These are phyloP conservation scores for Gentiana macrophylla DNA, from an alignment of 257 asterid species.

Conservation along the genomic window DNA sequence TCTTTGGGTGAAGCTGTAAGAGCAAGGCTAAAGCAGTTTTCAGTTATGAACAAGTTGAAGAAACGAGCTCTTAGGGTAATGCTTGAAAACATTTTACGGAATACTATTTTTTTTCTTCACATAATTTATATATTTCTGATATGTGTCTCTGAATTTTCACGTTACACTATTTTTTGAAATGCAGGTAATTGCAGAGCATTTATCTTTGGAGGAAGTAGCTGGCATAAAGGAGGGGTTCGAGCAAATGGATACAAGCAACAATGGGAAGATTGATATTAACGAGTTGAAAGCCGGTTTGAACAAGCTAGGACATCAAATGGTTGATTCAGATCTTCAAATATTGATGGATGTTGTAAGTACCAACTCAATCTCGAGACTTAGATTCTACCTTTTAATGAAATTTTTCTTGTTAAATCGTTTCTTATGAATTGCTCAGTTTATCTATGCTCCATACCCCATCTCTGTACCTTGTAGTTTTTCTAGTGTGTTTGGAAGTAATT, in stretches of 20 bases:
- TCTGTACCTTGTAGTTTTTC: neutral
- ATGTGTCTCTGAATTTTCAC: neutral
- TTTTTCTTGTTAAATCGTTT: neutral
- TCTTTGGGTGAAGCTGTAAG: slow-evolving; percentile 40
- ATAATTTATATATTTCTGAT: neutral
- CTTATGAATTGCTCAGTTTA: no score
- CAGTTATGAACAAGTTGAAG: slow-evolving; percentile 46
- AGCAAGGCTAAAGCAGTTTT: slow-evolving; percentile 42
- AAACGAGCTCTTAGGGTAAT: slow-evolving; percentile 41
- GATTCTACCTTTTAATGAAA: neutral
- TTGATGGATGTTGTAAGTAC: slow-evolving; percentile 36
- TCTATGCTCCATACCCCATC: neutral
- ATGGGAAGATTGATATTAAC: slow-evolving; percentile 32
- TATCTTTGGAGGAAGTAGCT: slow-evolving; percentile 37
- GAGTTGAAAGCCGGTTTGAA: slow-evolving; percentile 31
- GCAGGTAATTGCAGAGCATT: slow-evolving; percentile 41
- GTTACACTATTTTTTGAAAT: slow-evolving; percentile 6
- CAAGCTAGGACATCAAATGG: slow-evolving; percentile 34
- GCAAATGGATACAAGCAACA: slow-evolving; percentile 30
- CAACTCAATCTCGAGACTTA: neutral
- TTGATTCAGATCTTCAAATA: slow-evolving; percentile 29
- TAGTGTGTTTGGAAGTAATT: slow-evolving; percentile 1
- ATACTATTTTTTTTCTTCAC: slow-evolving; percentile 1
- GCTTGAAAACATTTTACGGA: neutral
- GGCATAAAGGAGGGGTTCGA: slow-evolving; percentile 35